Conservation (phyloP, 371 early-diverging fungal genomes). For the Haplosporangium sp. region DNA sequence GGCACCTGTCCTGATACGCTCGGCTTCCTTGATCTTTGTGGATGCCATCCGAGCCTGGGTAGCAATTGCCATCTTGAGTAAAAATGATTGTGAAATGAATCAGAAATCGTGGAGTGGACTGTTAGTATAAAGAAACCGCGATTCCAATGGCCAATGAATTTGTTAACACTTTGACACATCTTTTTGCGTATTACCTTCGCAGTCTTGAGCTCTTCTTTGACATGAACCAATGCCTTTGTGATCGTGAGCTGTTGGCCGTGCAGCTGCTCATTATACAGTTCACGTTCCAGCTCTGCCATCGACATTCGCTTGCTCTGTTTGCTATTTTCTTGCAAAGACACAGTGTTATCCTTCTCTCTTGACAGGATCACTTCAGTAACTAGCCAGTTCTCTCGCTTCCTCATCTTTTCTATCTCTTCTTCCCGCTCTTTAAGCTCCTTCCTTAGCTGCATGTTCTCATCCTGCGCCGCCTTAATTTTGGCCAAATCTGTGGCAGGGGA, state of each 20-base stretch:
- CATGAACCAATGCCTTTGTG: constrained; percentile 37
- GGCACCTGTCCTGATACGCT: constrained; percentile 66
- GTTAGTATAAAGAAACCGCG: too few relatives aligned
- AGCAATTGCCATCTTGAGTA: constrained; percentile 50
- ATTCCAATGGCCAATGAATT: too few relatives aligned
- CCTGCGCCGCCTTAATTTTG: constrained; percentile 21
- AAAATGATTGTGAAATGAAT: neutral
- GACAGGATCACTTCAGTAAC: constrained; percentile 43
- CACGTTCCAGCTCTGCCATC: constrained; percentile 36
- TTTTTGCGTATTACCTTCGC: constrained; percentile 42
- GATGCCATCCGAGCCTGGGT: constrained; percentile 67
- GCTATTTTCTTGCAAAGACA: neutral
- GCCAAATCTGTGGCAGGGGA: constrained; percentile 14
- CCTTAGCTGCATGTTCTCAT: constrained; percentile 33
- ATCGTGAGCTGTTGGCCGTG: constrained; percentile 43
- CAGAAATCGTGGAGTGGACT: too few relatives aligned
- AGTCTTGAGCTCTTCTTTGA: constrained; percentile 42
- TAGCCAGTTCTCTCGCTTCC: constrained; percentile 47
- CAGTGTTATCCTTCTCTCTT: constrained; percentile 16
- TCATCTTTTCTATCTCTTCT: constrained; percentile 25
- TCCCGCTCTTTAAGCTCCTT: constrained; percentile 17
- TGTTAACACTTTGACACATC: too few relatives aligned
- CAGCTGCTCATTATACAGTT: constrained; percentile 29
- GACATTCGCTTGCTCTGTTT: constrained; percentile 35
- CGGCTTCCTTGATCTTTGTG: constrained; percentile 61